Conservation (phyloP, 257 asterid genomes). For the Solanum habrochaites region DNA sequence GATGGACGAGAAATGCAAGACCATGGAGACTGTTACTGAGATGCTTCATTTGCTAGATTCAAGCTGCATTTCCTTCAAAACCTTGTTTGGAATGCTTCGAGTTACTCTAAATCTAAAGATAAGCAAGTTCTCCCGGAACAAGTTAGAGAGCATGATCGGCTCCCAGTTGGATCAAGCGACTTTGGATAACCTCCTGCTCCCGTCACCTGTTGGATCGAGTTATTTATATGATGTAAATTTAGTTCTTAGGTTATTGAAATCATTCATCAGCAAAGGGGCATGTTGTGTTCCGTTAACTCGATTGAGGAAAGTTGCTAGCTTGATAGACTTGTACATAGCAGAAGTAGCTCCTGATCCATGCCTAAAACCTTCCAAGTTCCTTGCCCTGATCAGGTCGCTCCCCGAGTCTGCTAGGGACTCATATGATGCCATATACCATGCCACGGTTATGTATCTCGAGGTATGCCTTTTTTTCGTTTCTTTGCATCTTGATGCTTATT, state of each 20-base stretch:
- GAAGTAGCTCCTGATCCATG: slow-evolving; percentile 85
- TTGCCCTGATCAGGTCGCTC: slow-evolving; percentile 39
- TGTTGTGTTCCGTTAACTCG: slow-evolving; percentile 56
- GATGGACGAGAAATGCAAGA: slow-evolving; percentile 23
- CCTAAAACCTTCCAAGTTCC: slow-evolving; percentile 52
- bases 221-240: slow-evolving; percentile 63
- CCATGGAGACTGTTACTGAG: slow-evolving; percentile 39
- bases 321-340: slow-evolving; percentile 57
- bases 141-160: slow-evolving; percentile 66
- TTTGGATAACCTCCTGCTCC: slow-evolving; percentile 59
- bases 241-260: slow-evolving; percentile 45
- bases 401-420: slow-evolving; percentile 71
- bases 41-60: slow-evolving; percentile 47
- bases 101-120: slow-evolving; percentile 22
- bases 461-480: slow-evolving; percentile 10
- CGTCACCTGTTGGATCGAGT: slow-evolving; percentile 39
- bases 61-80: slow-evolving; percentile 40
- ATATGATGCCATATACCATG: slow-evolving; percentile 47
- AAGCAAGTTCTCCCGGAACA: slow-evolving; percentile 27
- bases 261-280: slow-evolving; percentile 47
- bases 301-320: slow-evolving; percentile 38
- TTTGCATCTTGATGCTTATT: not conserved
- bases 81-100: slow-evolving; percentile 54
- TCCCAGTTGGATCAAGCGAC: slow-evolving; percentile 49
- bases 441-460: slow-evolving; percentile 59